phyloP scores from a whole-genome alignment of 2,329 filamentous ascomycete genomes.

The Davidsoniella eucalypti region DNA sequence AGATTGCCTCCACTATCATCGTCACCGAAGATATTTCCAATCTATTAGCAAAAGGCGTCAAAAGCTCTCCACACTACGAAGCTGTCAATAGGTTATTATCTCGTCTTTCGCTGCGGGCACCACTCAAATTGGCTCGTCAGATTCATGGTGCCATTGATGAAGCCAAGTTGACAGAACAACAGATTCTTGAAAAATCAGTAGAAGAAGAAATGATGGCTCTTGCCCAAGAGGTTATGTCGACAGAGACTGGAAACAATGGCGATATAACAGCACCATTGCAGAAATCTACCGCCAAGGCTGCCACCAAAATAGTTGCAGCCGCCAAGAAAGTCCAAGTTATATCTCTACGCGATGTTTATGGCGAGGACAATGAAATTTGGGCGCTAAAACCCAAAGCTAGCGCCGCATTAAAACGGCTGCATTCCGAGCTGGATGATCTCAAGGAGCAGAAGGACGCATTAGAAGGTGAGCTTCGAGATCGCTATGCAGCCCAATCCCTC shows the following conservation, averaged over 20 bases:
- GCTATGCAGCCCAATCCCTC: constrained; percentile 46
- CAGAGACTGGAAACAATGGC: constrained; percentile 43
- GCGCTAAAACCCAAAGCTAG: constrained; percentile 57
- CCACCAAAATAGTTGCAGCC: constrained; percentile 23
- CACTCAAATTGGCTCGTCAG: constrained; percentile 48
- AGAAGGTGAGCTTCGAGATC: constrained; percentile 41
- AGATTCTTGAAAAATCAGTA: constrained; percentile 56
- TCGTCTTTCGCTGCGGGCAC: constrained; percentile 50
- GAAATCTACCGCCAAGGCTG: constrained; percentile 14
- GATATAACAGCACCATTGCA: constrained; percentile 28
- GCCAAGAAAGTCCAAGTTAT: constrained; percentile 23
- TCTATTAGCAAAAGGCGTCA: constrained; percentile 17
- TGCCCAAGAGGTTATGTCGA: constrained; percentile 52
- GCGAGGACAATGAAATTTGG: constrained; percentile 43
- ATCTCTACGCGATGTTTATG: constrained; percentile 40
- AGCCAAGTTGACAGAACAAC: constrained; percentile 58
- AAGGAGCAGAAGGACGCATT: constrained; percentile 43
- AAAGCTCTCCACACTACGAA: constrained; percentile 5
- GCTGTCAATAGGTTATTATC: constrained; percentile 31
- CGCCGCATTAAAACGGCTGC: constrained; percentile 44
- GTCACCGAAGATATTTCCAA: constrained; percentile 51
- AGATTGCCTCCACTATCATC: constrained; percentile 63
- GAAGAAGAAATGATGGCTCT: constrained; percentile 54
- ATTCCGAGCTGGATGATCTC: constrained; percentile 47
- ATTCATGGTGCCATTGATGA: constrained; percentile 79